These are phyloP conservation scores for Tilletia indica DNA, from an alignment of 1,284 basidiomycete species.

Conservation along the genomic window DNA sequence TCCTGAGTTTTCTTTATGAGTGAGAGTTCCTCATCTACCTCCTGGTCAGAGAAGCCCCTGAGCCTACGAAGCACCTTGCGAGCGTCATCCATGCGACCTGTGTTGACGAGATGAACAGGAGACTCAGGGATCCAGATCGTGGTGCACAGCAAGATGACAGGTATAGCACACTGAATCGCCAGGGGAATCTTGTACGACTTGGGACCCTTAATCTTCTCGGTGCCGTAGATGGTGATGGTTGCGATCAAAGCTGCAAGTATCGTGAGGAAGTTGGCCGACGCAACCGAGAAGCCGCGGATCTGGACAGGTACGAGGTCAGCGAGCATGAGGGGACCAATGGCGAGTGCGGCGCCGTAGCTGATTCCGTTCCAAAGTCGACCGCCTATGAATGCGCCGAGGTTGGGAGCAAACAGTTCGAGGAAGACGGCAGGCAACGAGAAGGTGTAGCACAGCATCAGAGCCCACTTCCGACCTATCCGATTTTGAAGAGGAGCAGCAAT, in stretches of 20 bases:
- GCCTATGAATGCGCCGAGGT: conserved; percentile 40
- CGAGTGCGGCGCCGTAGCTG: conserved; percentile 39
- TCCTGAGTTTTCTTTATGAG: conserved; percentile 36
- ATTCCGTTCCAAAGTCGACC: conserved; percentile 42
- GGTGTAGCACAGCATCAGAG: conserved; percentile 36
- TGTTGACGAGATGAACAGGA: conserved; percentile 39
- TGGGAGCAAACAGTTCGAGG: conserved; percentile 43
- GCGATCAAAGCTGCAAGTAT: conserved; percentile 39
- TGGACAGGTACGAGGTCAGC: conserved; percentile 40
- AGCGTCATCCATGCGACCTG: conserved; percentile 39
- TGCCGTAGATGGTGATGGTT: conserved; percentile 34
- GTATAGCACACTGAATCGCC: conserved; percentile 35
- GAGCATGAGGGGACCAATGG: conserved; percentile 40
- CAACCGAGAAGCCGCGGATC: conserved; percentile 40
- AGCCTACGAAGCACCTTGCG: conserved; percentile 30
- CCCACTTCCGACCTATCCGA: conserved; percentile 39
- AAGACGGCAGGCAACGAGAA: conserved; percentile 40
- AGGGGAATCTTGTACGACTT: conserved; percentile 36
- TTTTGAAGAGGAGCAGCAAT: conserved; percentile 33
- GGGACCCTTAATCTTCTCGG: conserved; percentile 18
- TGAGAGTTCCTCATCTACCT: conserved; percentile 37
- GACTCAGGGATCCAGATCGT: conserved; percentile 38
- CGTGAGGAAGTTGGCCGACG: conserved; percentile 39
- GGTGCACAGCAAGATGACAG: conserved; percentile 31
- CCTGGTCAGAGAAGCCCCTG: conserved; percentile 30